Evolutionary conservation across 768 basidiomycete species (phyloP), one percentile per base, ranked within the genome.

Genomic region (Tephrocybe sp.): DNA sequence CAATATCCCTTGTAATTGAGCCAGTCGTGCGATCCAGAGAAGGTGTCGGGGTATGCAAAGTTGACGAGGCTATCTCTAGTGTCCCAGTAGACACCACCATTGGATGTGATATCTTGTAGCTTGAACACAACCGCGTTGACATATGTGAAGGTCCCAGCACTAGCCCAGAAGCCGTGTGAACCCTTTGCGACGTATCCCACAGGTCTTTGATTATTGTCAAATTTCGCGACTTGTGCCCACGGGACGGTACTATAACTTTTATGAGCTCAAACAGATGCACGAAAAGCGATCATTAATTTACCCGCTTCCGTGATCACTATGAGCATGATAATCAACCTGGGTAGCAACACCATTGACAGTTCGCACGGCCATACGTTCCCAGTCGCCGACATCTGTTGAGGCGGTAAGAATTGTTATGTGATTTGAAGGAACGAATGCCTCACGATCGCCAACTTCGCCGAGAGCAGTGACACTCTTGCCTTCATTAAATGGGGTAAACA

Each of bases 141-240:
- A 34, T 55, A 58, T 28, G 57, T 58, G 42, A 53, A 58, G 2
- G 57, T 55, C 18, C 57, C 57, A 3, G 53, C 44, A 3, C 43
- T 52, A 19, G 57, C 47, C 57, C 57, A 58, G 47, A 58, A 55
- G 6, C 57, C 57, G 13, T 58, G 57, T 11, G 57, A 58, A 21
- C 57, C 57, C 34, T 50, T 50, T 0, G 53, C 57, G 15, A 58
- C 47, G 9, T 58, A 58, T 27, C 53, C 57, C 15, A 58, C 57
- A 9, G 57, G 57, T 24, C 57, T 42, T 39, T 58, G 53, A 32
- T 42, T 36, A 15, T 54, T 58, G 40, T 58, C 57, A 24, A 58
- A 58, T 46, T 58, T 58, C 7, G 47, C 21, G 7, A 47, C 36
- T n/a, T 55, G 49, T 12, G 9, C 39, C 47, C 47, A 58, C 31